Base-by-base conservation (phyloP, 768 basidiomycete genomes). In the Termitomyces sp. region DNA sequence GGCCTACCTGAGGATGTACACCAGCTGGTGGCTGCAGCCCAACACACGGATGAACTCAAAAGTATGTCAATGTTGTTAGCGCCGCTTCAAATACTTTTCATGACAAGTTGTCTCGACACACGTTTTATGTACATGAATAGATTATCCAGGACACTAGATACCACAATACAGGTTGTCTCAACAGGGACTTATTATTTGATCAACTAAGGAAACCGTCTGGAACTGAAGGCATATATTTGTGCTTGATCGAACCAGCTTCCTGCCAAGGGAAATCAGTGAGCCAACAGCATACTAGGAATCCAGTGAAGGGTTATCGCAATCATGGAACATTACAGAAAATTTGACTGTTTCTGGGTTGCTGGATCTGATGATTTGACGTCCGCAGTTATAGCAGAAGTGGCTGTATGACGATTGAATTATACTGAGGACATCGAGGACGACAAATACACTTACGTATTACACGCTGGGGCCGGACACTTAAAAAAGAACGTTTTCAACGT, bases 361-460 rank as follows among this genome's bases (percentile, higher is more conserved):
- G 6, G 59, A 57, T 52, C 29, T 57, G 24, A 80, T 73, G 55
- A 84, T 84, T 50, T 73, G 62, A 13, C 67, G 65, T n/a, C 81
- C 82, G 55, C 82, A 84, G 13, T 66, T 24, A 56, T 84, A 83
- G 60, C 82, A 84, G 62, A 83, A 84, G 60, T 84, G 82, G 12
- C 71, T 72, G 36, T 6, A 41, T 18, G 33, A n/a, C 20, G 6
- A 46, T 26, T 22, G 42, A 34, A n/a, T 39, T 51, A n/a, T 18
- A 9, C 15, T 46, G 29, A 31, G n/a, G 37, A 37, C 26, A 18
- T 8, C 9, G 20, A 31, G 15, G n/a, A 28, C 18, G 36, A 44
- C 8, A 45, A 15, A 24, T 29, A 29, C 28, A 61, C 73, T 67
- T 55, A 74, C 61, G 77, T 76, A 60, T 84, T 83, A 66, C 84